Base-by-base conservation (phyloP, 2,329 filamentous ascomycete species). In the Stachybotrys chartarum region DNA sequence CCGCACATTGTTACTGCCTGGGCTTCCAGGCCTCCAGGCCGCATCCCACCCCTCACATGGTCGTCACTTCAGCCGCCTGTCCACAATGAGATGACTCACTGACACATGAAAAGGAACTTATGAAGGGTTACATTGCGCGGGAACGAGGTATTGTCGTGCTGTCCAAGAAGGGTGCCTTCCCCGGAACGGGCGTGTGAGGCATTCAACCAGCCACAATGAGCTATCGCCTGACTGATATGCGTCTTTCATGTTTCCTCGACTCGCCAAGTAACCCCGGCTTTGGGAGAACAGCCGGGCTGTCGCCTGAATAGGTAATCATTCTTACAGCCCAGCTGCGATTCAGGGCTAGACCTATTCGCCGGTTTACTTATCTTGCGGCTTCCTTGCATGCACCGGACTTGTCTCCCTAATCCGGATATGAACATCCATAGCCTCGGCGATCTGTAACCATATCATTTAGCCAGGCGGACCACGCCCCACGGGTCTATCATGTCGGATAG, bases 61-160 rank as follows among this genome's bases (percentile, higher is more conserved):
- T 6, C 14, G 3, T 42, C 35, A 42, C 35, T 42, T 24, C 24
- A 24, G 35, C 35, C 35, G 8, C 35, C 35, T 42, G 3, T 42
- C 35, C 8, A 14, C 35, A 14, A 42, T 24, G 59, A 39, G 56
- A 61, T 69, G 65, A 70, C 57, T 72, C 64, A 70, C 69, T 72
- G 59, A 72, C 56, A 24, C 56, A 30, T 51, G 47, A 50, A 30
- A 58, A 96, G 91, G 89, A 88, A 57, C 79, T 94, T 30, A 96
- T 99, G 90, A 99, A 97, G 74, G 94, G 95, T 46, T 99, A 99
- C 72, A 99, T 99, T 62, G 87, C 93, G 35, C 87, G 93, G 54
- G 92, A 96, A 63, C 85, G 89, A 62, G 88, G 88, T 39, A 92
- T 92, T 62, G 88, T 99, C 31, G 94, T 99, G 18, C 75, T 99